A percentile compares a stretch with the other conserved stretches of the same genome.
Conservation (phyloP, 257 asterid genomes). For the Capsicum baccatum region DNA sequence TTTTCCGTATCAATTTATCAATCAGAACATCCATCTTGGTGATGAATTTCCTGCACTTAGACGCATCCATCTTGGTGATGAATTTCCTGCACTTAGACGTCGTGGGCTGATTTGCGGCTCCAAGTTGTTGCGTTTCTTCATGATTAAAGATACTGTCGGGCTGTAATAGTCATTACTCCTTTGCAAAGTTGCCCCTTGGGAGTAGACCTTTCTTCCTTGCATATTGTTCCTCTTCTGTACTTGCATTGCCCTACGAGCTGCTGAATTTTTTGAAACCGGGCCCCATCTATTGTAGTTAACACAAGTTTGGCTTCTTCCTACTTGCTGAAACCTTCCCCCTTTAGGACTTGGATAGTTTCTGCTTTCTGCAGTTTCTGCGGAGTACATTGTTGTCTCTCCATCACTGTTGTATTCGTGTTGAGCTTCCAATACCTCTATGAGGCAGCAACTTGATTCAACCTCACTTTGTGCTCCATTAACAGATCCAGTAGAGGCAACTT, state of each 20-base stretch:
- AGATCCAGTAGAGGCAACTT: too few relatives aligned
- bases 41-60: too few relatives aligned
- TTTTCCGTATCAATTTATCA: too few relatives aligned
- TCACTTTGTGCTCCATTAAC: too few relatives aligned
- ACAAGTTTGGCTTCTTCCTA: constrained; percentile 94
- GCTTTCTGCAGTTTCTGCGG: constrained; percentile 99
- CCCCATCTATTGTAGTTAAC: constrained; percentile 86
- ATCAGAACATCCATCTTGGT: constrained; percentile 78
- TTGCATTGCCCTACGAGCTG: constrained; percentile 59
- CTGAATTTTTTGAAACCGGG: constrained; percentile 56
- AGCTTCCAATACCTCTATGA: too few relatives aligned
- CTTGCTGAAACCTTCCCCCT: constrained; percentile 60
- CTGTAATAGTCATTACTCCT: constrained; percentile 86
- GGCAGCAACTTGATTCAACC: too few relatives aligned
- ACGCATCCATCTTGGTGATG: constrained; percentile 95
- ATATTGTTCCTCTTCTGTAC: constrained; percentile 71
- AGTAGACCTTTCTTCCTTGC: constrained; percentile 76
- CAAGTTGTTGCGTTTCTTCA: constrained; percentile 81
- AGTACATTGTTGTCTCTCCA: too few relatives aligned
- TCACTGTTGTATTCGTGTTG: too few relatives aligned
- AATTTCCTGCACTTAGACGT: constrained; percentile 57
- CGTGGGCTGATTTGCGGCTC: constrained; percentile 63
- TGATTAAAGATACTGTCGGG: constrained; percentile 91
- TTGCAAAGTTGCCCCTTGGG: constrained; percentile 83
- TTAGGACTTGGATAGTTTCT: constrained; percentile 79